Base-by-base conservation (phyloP, 2,329 filamentous ascomycete species). In the Hortaea werneckii region DNA sequence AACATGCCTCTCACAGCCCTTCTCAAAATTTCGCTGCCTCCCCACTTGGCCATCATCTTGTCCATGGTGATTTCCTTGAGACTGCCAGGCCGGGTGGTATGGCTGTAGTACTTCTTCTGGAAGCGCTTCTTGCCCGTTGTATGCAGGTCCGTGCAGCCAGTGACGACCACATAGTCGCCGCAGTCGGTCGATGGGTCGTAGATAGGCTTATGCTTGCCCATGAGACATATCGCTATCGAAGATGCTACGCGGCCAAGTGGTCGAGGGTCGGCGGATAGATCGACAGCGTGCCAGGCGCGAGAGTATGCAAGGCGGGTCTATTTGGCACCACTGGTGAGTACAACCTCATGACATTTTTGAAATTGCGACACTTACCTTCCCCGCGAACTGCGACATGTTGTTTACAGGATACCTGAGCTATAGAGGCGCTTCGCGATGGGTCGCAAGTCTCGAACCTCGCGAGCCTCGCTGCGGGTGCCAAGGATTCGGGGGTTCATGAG, bases 181-280 rank as follows among this genome's bases (percentile, higher is more conserved):
- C 92, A 96, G 75, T 98, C 92, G 50, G 89, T 95, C 20, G 88
- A 95, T 1, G 92, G 92, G 70, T 96, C 87, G 72, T 82, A 98
- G 67, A 92, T 95, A 20, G 92, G 92, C 72, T 98, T 98, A 77
- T 98, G 85, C 76, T 98, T 98, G 71, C 92, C 92, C 89, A 96
- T 95, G 43, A 95, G 80, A 50, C 87, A 75, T 44, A 83, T 74
- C 51, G 89, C 90, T 66, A 95, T 95, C 52, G 84, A 81, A 44
- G 84, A 87, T 50, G 90, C 90, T 43, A 95, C 77, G 37, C 90
- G 87, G 57, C 90, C 90, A 37, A 95, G 83, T n/a, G 87, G 82
- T 10, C 88, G 87, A 0, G 74, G 63, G 57, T 77, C 66, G 68
- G 82, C 55, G 73, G 75, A 61, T 70, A 86, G 69, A 75, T 92